These are phyloP conservation scores for Gloeostereum incarnatum DNA, from an alignment of 768 basidiomycete species.

Conservation along the genomic window DNA sequence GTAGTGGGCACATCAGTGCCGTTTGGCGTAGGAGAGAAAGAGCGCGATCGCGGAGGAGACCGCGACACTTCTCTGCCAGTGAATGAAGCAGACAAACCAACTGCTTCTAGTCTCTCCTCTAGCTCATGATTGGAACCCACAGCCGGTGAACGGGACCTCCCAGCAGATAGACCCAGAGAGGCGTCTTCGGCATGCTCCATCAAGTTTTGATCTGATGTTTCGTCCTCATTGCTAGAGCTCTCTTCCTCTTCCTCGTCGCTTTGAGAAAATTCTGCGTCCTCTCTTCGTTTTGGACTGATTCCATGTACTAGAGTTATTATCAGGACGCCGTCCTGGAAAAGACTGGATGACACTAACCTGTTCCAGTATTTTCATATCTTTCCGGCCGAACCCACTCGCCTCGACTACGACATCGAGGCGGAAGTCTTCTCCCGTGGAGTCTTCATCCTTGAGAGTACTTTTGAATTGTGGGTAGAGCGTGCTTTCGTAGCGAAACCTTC, in stretches of 20 bases:
- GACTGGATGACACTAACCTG: constrained; percentile 45
- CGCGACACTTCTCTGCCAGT: constrained; percentile 27
- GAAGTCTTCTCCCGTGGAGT: constrained; percentile 44
- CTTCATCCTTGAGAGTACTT: constrained; percentile 40
- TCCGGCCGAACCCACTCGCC: constrained; percentile 87
- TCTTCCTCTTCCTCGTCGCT: constrained; percentile 28
- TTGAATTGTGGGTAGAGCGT: constrained; percentile 80
- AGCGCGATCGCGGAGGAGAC: constrained; percentile 43
- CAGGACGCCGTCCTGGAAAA: constrained; percentile 12
- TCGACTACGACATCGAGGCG: constrained; percentile 85
- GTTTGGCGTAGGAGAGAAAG: constrained; percentile 30
- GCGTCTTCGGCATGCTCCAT: constrained; percentile 9
- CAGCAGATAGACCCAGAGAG: constrained; percentile 1
- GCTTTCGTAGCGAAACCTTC: constrained; percentile 91
- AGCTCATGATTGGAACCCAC: too few relatives aligned
- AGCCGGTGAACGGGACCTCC: too few relatives aligned
- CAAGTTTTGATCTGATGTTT: constrained; percentile 15
- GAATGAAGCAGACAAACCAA: constrained; percentile 17
- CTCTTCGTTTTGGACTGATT: constrained; percentile 29
- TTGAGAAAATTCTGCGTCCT: constrained; percentile 22
- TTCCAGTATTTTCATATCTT: constrained; percentile 75
- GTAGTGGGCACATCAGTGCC: constrained; percentile 31
- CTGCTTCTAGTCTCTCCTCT: too few relatives aligned
- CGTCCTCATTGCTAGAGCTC: constrained; percentile 21
- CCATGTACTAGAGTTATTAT: constrained; percentile 50